Evolutionary conservation across 805 yeast genomes (phyloP).

Genomic region (Hanseniaspora valbyensis): DNA sequence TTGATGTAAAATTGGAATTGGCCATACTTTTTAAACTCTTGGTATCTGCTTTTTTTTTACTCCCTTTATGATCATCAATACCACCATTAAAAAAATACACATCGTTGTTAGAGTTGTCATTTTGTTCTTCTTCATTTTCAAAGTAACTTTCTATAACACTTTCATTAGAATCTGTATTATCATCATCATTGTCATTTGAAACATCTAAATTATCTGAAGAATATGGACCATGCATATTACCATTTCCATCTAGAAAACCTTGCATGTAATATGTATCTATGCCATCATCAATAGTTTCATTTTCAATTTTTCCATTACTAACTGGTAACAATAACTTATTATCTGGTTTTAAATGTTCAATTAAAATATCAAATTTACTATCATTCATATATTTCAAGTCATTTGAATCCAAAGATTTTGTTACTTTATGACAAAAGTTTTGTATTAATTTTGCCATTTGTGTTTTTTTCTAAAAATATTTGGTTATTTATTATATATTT

Average conservation of each 20-base stretch:
- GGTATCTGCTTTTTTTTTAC: no score
- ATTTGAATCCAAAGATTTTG: slow-evolving; percentile 3
- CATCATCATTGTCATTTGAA: not conserved
- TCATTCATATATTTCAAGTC: not conserved
- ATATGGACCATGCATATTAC: slow-evolving; percentile 5
- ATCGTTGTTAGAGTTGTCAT: no score
- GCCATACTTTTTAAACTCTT: no score
- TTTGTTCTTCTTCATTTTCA: no score
- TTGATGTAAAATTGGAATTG: no score
- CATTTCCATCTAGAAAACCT: not conserved
- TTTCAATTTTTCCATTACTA: no score
- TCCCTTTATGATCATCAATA: no score
- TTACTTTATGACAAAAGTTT: not conserved
- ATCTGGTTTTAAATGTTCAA: not conserved
- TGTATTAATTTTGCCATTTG: not conserved
- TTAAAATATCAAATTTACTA: not conserved
- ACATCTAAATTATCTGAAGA: slow-evolving; percentile 1
- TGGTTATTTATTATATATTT: no score
- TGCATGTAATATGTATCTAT: not conserved
- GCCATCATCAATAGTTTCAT: not conserved
- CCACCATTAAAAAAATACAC: no score
- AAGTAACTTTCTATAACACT: no score
- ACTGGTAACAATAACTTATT: not conserved
- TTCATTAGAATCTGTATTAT: no score
- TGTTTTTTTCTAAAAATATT: no score